phyloP scores from a whole-genome alignment of 495 filamentous ascomycete genomes.

The Neurospora sp. region DNA sequence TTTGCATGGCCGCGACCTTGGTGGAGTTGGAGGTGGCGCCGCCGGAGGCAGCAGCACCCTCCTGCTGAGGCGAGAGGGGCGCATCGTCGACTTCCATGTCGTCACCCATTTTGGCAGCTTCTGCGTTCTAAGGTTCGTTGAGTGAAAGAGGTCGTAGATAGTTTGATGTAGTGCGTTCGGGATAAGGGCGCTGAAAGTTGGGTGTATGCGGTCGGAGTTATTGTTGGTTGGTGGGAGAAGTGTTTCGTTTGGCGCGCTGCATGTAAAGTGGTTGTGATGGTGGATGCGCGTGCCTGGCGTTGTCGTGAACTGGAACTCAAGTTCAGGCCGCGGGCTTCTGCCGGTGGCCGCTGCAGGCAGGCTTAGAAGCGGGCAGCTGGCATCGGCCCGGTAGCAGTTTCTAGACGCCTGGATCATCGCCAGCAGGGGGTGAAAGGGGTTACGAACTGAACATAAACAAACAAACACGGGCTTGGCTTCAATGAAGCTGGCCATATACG shows the following conservation, averaged over 20 bases:
- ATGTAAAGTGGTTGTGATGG: not conserved
- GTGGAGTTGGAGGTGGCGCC: constrained; percentile 23
- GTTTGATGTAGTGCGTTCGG: not conserved
- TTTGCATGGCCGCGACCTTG: constrained; percentile 58
- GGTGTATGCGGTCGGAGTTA: not conserved
- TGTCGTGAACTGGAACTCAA: not conserved
- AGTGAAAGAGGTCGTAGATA: not conserved
- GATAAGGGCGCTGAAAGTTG: not conserved
- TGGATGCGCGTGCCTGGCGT: not conserved
- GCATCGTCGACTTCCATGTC: constrained; percentile 12
- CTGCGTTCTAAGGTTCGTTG: not conserved
- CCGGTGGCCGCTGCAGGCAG: not conserved
- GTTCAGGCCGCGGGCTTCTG: not conserved
- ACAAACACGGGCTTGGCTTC: not conserved
- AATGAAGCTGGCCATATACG: not conserved
- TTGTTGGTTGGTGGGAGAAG: not conserved
- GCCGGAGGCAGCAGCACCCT: constrained; percentile 1
- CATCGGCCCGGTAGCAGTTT: not conserved
- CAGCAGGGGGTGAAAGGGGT: not conserved
- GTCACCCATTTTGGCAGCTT: constrained; percentile 9
- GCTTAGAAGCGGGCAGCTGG: not conserved
- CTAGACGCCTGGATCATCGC: not conserved
- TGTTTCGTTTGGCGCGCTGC: not conserved
- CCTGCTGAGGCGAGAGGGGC: constrained; percentile 2
- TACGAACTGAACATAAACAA: not conserved